Percentiles rank a stretch among this genome's conserved stretches.
Evolutionary conservation across 2,329 filamentous ascomycete genomes (phyloP).

Genomic region (Nannizzia gypsea): DNA sequence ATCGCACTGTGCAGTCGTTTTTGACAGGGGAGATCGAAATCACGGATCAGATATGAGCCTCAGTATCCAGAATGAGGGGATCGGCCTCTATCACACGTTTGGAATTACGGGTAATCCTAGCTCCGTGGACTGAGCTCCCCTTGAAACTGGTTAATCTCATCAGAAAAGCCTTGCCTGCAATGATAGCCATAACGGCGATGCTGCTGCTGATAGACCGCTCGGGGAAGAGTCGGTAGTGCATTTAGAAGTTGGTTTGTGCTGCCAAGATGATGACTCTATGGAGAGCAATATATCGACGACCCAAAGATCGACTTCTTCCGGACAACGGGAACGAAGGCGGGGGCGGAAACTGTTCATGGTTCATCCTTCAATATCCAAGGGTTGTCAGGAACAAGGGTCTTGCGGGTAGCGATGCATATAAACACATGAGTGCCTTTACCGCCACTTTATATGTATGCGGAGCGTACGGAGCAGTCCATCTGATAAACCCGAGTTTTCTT

Average conservation of each 20-base stretch:
- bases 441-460: not conserved
- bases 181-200: constrained; percentile 2
- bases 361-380: not conserved
- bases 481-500: not conserved
- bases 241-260: constrained; percentile 3
- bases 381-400: not conserved
- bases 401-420: not conserved
- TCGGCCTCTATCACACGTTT: constrained; percentile 36
- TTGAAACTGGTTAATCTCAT: constrained; percentile 24
- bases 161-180: constrained; percentile 18
- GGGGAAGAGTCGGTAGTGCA: constrained; percentile 11
- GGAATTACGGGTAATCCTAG: constrained; percentile 36
- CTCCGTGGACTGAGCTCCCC: constrained; percentile 24
- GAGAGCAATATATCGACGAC: not conserved
- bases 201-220: not conserved
- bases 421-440: not conserved
- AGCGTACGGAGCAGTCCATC: not conserved
- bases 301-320: not conserved
- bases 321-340: not conserved
- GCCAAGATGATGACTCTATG: not conserved
- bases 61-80: constrained; percentile 30
- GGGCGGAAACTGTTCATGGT: not conserved
- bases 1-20: constrained; percentile 43
- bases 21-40: constrained; percentile 37
- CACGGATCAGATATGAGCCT: constrained; percentile 30